These are phyloP conservation scores for Synchytrium microbalum DNA, from an alignment of 371 early-diverging fungal species.

Conservation along the genomic window DNA sequence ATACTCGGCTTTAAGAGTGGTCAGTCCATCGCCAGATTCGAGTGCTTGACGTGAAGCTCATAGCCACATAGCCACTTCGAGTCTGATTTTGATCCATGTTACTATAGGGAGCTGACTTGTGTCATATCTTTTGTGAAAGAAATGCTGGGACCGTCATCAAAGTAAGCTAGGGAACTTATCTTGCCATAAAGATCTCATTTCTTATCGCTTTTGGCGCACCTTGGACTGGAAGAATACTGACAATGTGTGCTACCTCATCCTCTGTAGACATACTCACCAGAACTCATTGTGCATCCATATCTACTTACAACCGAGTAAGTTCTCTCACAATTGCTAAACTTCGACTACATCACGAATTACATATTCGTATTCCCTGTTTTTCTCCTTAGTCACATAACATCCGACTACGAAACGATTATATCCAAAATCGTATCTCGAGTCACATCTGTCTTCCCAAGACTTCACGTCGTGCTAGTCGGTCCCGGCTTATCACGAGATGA, in stretches of 20 bases:
- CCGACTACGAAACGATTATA: neutral
- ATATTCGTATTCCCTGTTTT: neutral
- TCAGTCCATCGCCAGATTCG: constrained; percentile 23
- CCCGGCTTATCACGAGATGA: constrained; percentile 83
- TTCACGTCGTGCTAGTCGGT: constrained; percentile 83
- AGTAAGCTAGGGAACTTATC: constrained; percentile 19
- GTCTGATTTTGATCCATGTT: neutral
- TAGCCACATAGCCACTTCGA: neutral
- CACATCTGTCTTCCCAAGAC: constrained; percentile 48
- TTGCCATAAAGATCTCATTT: neutral
- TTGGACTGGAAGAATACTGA: constrained; percentile 3
- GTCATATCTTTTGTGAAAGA: constrained; percentile 82
- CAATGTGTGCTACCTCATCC: too few species aligned
- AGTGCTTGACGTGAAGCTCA: neutral
- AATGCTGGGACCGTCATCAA: constrained; percentile 74
- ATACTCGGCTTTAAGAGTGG: constrained; percentile 67
- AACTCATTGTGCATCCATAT: constrained; percentile 60
- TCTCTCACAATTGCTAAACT: neutral
- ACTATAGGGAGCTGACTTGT: constrained; percentile 79
- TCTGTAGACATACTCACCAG: constrained; percentile 54
- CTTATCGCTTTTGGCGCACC: neutral
- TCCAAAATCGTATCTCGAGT: constrained; percentile 14
- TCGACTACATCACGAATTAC: neutral
- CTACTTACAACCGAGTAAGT: constrained; percentile 19
- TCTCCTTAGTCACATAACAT: neutral